These are phyloP conservation scores for Eragrostis tef DNA, from an alignment of 202 grass and related monocot genomes.

Conservation along the genomic window DNA sequence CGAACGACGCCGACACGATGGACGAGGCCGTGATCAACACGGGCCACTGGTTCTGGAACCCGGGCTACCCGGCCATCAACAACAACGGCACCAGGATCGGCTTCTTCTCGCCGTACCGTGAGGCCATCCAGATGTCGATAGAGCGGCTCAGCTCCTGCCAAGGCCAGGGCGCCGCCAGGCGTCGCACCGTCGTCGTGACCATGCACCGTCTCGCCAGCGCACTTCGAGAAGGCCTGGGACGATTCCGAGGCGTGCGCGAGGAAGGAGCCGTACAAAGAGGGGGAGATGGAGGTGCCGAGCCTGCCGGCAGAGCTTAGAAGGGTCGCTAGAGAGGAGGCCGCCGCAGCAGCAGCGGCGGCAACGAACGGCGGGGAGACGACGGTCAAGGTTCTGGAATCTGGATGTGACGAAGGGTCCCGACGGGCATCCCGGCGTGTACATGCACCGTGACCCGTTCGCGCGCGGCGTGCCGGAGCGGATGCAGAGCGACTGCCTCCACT, in stretches of 20 bases:
- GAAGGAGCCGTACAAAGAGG: slow-evolving; percentile 53
- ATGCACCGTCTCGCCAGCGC: slow-evolving; percentile 53
- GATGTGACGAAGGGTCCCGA: too few relatives aligned
- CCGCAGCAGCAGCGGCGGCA: too few relatives aligned
- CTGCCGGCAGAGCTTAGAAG: too few relatives aligned
- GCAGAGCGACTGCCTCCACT: slow-evolving; percentile 56
- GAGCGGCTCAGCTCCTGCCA: neutral
- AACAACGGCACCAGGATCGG: slow-evolving; percentile 12
- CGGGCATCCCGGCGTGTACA: too few relatives aligned
- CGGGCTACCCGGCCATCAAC: slow-evolving; percentile 39
- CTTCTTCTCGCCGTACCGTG: too few relatives aligned
- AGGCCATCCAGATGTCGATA: neutral
- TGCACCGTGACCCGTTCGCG: slow-evolving; percentile 35
- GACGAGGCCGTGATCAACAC: slow-evolving; percentile 50
- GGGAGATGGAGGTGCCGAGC: slow-evolving; percentile 34
- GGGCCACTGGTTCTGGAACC: slow-evolving; percentile 59
- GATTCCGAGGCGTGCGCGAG: slow-evolving; percentile 43
- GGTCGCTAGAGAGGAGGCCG: too few relatives aligned
- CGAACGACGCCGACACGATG: slow-evolving; percentile 40
- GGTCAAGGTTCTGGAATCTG: too few relatives aligned
- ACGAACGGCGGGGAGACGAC: too few relatives aligned
- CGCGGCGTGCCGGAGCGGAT: slow-evolving; percentile 28
- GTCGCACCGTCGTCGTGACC: slow-evolving; percentile 38
- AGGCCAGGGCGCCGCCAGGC: too few relatives aligned
- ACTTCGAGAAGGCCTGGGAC: slow-evolving; percentile 49